phyloP scores from a whole-genome alignment of 2,329 filamentous ascomycete species.

The Neocatenulostroma microsporum region DNA sequence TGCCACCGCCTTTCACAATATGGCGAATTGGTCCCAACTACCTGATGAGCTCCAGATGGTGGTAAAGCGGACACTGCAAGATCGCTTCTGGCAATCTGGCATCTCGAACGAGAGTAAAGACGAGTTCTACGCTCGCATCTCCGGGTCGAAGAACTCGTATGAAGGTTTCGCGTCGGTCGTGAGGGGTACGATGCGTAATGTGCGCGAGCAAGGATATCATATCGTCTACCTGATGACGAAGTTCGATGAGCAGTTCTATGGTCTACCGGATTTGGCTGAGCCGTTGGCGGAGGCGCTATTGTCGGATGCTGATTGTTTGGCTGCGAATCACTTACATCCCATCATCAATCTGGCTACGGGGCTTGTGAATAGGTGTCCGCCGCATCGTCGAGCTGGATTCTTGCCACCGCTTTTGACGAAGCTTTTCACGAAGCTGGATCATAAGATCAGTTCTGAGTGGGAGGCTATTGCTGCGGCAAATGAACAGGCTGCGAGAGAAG shows the following conservation, averaged over 20 bases:
- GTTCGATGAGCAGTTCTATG: conserved; percentile 81
- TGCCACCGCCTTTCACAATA: conserved; percentile 85
- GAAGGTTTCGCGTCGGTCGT: conserved; percentile 94
- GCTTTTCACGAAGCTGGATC: conserved; percentile 78
- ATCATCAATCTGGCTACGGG: conserved; percentile 81
- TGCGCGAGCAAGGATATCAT: conserved; percentile 88
- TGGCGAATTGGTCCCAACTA: conserved; percentile 71
- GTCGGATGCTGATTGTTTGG: conserved; percentile 70
- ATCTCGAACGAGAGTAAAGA: conserved; percentile 94
- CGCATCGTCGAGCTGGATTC: conserved; percentile 68
- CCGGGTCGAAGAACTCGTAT: conserved; percentile 78
- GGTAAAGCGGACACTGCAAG: conserved; percentile 76
- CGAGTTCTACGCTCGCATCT: conserved; percentile 88
- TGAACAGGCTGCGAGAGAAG: conserved; percentile 56
- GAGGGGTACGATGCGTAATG: conserved; percentile 76
- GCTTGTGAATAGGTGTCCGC: conserved; percentile 85
- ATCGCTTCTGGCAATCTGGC: conserved; percentile 96
- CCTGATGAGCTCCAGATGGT: conserved; percentile 68
- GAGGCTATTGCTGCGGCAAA: conserved; percentile 54
- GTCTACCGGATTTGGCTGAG: conserved; percentile 72
- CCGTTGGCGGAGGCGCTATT: conserved; percentile 81
- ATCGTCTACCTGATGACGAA: conserved; percentile 90
- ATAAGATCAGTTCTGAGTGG: conserved; percentile 85
- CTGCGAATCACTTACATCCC: conserved; percentile 90
- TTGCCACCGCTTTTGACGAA: conserved; percentile 73